phyloP scores from a whole-genome alignment of 31 red algal species.

The Asparagopsis taxiformis region DNA sequence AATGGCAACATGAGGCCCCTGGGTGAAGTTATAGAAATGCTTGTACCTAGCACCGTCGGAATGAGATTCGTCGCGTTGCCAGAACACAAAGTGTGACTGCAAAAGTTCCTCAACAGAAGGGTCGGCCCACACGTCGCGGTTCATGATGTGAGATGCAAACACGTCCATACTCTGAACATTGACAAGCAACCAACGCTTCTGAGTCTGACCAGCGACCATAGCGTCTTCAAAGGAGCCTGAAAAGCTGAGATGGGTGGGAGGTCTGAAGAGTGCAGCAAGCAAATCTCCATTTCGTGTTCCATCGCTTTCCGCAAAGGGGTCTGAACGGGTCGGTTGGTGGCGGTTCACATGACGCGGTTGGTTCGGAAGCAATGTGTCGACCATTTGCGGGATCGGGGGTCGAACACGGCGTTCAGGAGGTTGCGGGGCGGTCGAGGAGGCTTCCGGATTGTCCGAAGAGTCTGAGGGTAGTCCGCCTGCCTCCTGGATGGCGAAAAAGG shows the following conservation, averaged over 20 bases:
- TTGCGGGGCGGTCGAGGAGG: conserved; percentile 1
- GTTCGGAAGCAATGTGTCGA: conserved; percentile 36
- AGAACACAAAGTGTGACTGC: conserved; percentile 47
- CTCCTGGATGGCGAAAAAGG: conserved; percentile 63
- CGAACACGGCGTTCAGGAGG: conserved; percentile 1
- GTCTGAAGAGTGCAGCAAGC: conserved; percentile 35
- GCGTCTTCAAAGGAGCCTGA: conserved; percentile 44
- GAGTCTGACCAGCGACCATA: conserved; percentile 8
- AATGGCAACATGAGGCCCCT: conserved; percentile 43
- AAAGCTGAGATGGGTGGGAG: conserved; percentile 37
- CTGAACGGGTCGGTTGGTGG: not conserved
- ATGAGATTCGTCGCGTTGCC: conserved; percentile 36
- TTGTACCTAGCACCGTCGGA: conserved; percentile 26
- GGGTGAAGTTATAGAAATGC: conserved; percentile 31
- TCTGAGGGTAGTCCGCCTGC: conserved; percentile 28
- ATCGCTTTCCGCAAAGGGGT: conserved; percentile 27
- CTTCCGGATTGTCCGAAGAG: not conserved
- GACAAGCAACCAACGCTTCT: conserved; percentile 45
- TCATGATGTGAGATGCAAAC: conserved; percentile 43
- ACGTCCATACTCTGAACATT: conserved; percentile 50
- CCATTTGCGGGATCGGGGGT: conserved; percentile 6
- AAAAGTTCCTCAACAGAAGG: conserved; percentile 24
- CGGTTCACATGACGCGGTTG: not conserved
- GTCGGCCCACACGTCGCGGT: conserved; percentile 63
- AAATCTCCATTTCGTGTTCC: conserved; percentile 1